Evolutionary conservation across 2,329 filamentous ascomycete species (phyloP).

Genomic region (Fusarium anthophilum): DNA sequence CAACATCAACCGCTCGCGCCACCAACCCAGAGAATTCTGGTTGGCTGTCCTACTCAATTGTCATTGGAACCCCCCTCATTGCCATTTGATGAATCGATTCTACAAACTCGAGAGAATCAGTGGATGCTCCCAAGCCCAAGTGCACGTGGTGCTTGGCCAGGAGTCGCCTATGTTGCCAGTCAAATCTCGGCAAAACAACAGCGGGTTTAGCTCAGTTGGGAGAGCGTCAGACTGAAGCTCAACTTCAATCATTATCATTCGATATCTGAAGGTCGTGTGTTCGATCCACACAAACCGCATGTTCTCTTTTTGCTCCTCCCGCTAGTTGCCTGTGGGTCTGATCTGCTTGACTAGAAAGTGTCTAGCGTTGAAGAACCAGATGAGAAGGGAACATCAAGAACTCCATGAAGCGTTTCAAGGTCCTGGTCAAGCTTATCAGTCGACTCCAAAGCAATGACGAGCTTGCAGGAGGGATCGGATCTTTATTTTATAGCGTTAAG

Average conservation of each 20-base stretch:
- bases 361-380: not conserved
- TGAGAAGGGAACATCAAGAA: not conserved
- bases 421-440: not conserved
- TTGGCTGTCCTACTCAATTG: not conserved
- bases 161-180: not conserved
- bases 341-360: not conserved
- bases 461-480: no score
- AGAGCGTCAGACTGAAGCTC: slow-evolving; percentile 10
- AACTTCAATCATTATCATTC: slow-evolving; percentile 2
- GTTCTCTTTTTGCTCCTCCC: not conserved
- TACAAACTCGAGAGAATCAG: no score
- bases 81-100: not conserved
- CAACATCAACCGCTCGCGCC: not conserved
- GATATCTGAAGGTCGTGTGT: slow-evolving; percentile 15
- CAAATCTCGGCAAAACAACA: not conserved
- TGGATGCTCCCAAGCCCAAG: not conserved
- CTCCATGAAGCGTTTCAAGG: not conserved
- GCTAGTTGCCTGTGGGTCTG: not conserved
- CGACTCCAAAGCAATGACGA: not conserved
- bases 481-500: accelerated
- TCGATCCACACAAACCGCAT: slow-evolving; percentile 14
- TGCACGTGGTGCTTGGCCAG: no score
- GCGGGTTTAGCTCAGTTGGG: slow-evolving; percentile 16
- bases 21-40: not conserved
- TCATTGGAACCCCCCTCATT: accelerated